These are phyloP conservation scores for Mycena rebaudengoi DNA, from an alignment of 768 basidiomycete species.

Conservation along the genomic window DNA sequence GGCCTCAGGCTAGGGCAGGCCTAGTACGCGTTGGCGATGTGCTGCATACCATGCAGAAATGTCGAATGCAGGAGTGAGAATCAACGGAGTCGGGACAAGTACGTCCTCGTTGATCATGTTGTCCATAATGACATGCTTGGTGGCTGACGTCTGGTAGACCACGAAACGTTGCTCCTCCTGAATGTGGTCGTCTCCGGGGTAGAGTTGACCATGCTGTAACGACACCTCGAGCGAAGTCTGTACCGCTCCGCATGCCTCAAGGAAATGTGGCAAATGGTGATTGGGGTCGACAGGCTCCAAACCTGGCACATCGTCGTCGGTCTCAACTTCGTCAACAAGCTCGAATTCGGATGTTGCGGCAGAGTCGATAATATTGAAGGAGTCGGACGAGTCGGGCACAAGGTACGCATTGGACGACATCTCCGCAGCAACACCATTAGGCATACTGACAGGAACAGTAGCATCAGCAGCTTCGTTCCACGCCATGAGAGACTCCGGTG, in stretches of 20 bases:
- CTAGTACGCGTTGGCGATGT: not conserved
- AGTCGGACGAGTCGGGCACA: not conserved
- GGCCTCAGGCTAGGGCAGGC: not conserved
- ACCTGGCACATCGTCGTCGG: not conserved
- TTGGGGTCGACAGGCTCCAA: not conserved
- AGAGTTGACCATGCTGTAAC: conserved; percentile 5
- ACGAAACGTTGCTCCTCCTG: conserved; percentile 1
- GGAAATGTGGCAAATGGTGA: not conserved
- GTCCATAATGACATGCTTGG: conserved; percentile 15
- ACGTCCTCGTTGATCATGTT: not conserved
- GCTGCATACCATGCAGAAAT: conserved; percentile 9
- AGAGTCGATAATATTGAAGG: not conserved
- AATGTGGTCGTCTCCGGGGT: conserved; percentile 2
- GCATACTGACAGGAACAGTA: not conserved
- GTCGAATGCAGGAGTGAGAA: not conserved
- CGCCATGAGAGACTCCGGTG: conserved; percentile 5
- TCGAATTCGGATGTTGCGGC: not conserved
- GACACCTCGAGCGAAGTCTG: not conserved
- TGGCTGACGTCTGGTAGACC: conserved; percentile 13
- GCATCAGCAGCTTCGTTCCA: conserved; percentile 1
- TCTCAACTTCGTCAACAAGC: too few relatives aligned
- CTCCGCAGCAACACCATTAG: not conserved
- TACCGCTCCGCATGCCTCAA: not conserved
- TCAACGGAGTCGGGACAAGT: not conserved
- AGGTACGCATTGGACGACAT: not conserved